Percentiles rank a stretch among this genome's conserved stretches.
Conservation (phyloP, 78 protist genomes). For the Cavenderia fasciculata region DNA sequence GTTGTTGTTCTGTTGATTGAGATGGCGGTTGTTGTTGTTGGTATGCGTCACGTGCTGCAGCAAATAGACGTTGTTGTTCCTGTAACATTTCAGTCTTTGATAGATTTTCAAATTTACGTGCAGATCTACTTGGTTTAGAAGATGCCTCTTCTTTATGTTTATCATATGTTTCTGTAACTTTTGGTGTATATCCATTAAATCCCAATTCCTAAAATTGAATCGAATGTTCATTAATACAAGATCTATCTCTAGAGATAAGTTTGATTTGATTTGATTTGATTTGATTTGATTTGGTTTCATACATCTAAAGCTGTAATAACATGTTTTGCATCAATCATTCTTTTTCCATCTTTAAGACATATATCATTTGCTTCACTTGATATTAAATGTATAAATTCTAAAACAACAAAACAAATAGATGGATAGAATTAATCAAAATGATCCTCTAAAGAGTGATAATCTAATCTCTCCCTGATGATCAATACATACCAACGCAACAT, state of each 20-base stretch:
- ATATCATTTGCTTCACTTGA: constrained; percentile 76
- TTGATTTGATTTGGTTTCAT: too few relatives aligned
- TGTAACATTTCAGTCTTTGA: constrained; percentile 17
- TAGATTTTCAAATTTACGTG: constrained; percentile 38
- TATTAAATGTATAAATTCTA: constrained; percentile 72
- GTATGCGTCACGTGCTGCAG: constrained; percentile 26
- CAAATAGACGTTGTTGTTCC: constrained; percentile 64
- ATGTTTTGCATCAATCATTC: constrained; percentile 59
- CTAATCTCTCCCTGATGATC: not conserved
- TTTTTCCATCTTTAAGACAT: constrained; percentile 37
- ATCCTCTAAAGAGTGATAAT: not conserved
- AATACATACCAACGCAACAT: constrained; percentile 51
- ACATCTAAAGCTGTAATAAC: constrained; percentile 62
- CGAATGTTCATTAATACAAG: not conserved
- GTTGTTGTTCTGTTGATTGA: not conserved
- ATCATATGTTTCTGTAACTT: constrained; percentile 55
- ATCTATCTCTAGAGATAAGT: not conserved
- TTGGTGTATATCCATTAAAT: constrained; percentile 58
- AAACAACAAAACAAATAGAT: not conserved
- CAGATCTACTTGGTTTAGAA: constrained; percentile 24
- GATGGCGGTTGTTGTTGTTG: constrained; percentile 35
- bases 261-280: too few relatives aligned
- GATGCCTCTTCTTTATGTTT: constrained; percentile 63
- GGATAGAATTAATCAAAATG: not conserved
- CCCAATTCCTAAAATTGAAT: constrained; percentile 27